phyloP scores from a whole-genome alignment of 495 filamentous ascomycete species.

The Daldinia caldariorum region DNA sequence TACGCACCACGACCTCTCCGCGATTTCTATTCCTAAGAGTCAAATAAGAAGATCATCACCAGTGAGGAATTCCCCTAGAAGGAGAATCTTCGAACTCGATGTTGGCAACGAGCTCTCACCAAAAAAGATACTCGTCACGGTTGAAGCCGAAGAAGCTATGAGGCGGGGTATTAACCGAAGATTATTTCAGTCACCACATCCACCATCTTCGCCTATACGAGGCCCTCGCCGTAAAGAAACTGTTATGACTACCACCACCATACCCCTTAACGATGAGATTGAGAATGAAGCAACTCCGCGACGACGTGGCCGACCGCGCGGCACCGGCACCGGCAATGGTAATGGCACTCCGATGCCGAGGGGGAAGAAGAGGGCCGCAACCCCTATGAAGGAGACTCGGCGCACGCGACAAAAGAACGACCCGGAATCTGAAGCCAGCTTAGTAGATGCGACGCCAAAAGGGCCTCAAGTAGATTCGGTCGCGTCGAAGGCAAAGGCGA shows the following conservation, averaged over 20 bases:
- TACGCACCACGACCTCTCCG: slow-evolving; percentile 29
- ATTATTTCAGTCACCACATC: slow-evolving; percentile 56
- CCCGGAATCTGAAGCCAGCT: slow-evolving; percentile 37
- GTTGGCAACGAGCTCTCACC: slow-evolving; percentile 60
- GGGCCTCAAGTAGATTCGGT: slow-evolving; percentile 18
- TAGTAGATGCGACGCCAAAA: slow-evolving; percentile 19
- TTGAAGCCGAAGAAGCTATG: slow-evolving; percentile 58
- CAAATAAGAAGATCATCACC: slow-evolving; percentile 43
- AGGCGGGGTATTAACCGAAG: slow-evolving; percentile 48
- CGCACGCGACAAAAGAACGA: slow-evolving; percentile 39
- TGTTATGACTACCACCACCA: slow-evolving; percentile 52
- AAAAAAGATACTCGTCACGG: slow-evolving; percentile 63
- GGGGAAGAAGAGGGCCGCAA: slow-evolving; percentile 56
- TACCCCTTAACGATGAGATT: slow-evolving; percentile 61
- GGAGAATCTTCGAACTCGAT: slow-evolving; percentile 64
- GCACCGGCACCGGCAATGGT: slow-evolving; percentile 52
- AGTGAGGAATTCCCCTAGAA: slow-evolving; percentile 56
- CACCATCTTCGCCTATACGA: slow-evolving; percentile 49
- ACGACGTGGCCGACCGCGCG: slow-evolving; percentile 50
- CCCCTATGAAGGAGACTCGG: slow-evolving; percentile 47
- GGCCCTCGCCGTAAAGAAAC: slow-evolving; percentile 38
- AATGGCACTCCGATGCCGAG: slow-evolving; percentile 53
- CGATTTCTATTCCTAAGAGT: slow-evolving; percentile 33
- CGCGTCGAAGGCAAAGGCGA: slow-evolving; percentile 48
- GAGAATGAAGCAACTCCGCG: slow-evolving; percentile 55